Conservation (phyloP, 257 asterid genomes). For the Cordia subcordata region DNA sequence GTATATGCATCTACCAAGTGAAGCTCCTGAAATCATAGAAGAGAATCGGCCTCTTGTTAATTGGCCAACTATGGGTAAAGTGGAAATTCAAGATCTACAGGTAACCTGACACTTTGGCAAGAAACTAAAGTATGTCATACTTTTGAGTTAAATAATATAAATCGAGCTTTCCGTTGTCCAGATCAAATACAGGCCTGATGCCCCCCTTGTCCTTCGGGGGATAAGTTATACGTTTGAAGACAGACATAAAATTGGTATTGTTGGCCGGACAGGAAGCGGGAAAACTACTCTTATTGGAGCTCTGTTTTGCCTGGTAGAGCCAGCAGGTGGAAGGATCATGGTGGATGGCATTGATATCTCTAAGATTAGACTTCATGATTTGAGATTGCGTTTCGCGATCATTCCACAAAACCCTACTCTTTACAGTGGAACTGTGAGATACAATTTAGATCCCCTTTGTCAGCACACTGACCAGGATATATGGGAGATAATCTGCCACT, state of each 20-base stretch:
- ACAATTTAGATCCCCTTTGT: constrained; percentile 78
- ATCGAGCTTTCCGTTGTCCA: constrained; percentile 27
- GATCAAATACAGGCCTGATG: constrained; percentile 73
- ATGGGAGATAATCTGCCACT: constrained; percentile 62
- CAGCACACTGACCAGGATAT: constrained; percentile 66
- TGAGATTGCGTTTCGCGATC: constrained; percentile 82
- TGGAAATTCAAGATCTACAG: constrained; percentile 81
- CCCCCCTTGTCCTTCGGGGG: constrained; percentile 84
- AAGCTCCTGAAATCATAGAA: constrained; percentile 77
- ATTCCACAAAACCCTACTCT: constrained; percentile 99
- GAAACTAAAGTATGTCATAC: not conserved
- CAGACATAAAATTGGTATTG: constrained; percentile 81
- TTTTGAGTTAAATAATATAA: constrained; percentile 12
- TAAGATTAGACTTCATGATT: constrained; percentile 77
- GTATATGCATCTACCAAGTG: constrained; percentile 83
- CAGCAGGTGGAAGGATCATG: constrained; percentile 72
- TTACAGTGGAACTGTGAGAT: constrained; percentile 85
- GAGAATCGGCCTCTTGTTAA: constrained; percentile 59
- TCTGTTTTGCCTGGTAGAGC: constrained; percentile 86
- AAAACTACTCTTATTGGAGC: constrained; percentile 92
- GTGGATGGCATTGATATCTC: constrained; percentile 84
- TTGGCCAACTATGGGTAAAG: constrained; percentile 90
- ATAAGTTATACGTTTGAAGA: constrained; percentile 81
- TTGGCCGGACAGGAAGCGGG: constrained; percentile 98
- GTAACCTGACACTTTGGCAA: constrained; percentile 24